Evolutionary conservation across 768 basidiomycete species (phyloP), one percentile per base, ranked within the genome.

Genomic region (Rhizopogon vulgaris): DNA sequence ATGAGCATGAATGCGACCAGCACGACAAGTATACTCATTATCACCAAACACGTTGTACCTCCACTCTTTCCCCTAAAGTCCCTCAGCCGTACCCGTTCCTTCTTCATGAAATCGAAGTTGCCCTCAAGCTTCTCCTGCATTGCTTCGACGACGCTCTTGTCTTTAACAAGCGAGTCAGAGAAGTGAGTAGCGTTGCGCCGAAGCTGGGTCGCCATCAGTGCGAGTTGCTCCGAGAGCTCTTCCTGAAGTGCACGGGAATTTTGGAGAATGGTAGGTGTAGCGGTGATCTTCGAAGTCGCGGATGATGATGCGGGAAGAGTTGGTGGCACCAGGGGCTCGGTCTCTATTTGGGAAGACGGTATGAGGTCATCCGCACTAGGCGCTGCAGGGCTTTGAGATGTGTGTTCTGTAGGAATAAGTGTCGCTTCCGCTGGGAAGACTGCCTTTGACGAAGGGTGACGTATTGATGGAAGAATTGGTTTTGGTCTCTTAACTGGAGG

Each of bases 191-290:
- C 85, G 58, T 95, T 95, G 22, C 80, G 76, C 60, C 88, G 90
- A 46, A 98, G 81, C 63, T 93, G 91, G 9, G 82, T 73, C 0
- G 92, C 91, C 94, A 98, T 97, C 51, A 81, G 67, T 0, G 83
- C 84, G 24, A 94, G 79, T 60, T 90, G 85, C 8, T 73, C 73
- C 0, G 87, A 78, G 42, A 94, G 79, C 22, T 88, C 80, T 47
- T 90, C 79, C 24, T 94, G 92, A 2, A 87, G 69, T 0, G 77
- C 74, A 34, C 66, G 76, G n/a, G 85, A 79, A 53, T 80, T 78
- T 59, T 80, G 76, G 22, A 78, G 67, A 59, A 74, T 71, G 4
- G 73, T 68, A 3, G 73, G 71, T 18, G 64, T 57, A 18, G 69
- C 60, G 15, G 68, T 69, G 32, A 69, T 52, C 4, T 67, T 63